These are phyloP conservation scores for Pestalotiopsis fici DNA, from an alignment of 2,329 filamentous ascomycete species.

Conservation along the genomic window DNA sequence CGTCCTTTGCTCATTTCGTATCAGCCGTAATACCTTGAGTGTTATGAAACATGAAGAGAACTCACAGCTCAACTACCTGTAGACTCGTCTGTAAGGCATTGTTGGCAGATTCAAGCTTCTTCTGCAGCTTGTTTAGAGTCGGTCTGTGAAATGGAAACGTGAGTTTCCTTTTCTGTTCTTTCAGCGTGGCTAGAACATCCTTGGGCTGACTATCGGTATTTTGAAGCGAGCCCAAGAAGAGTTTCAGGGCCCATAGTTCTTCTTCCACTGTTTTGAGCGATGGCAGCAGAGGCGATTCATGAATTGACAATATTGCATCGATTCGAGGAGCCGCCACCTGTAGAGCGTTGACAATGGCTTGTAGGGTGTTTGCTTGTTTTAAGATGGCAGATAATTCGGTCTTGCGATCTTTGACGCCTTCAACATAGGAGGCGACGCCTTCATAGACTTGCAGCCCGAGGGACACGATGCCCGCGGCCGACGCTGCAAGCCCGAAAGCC, in stretches of 20 bases:
- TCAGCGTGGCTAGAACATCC: not conserved
- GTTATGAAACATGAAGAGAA: not conserved
- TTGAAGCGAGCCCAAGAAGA: not conserved
- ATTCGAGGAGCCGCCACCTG: not conserved
- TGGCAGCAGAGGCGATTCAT: not conserved
- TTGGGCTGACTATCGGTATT: not conserved
- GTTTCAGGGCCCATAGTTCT: not conserved
- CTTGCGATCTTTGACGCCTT: not conserved
- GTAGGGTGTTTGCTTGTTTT: not conserved
- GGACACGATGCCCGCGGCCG: slow-evolving; percentile 2
- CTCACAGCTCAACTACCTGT: not conserved
- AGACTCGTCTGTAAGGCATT: not conserved
- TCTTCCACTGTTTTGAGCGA: not conserved
- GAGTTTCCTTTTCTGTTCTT: not conserved
- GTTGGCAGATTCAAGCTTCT: slow-evolving; percentile 1
- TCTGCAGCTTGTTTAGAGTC: not conserved
- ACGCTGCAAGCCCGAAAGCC: not conserved
- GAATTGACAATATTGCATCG: not conserved
- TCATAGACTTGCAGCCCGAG: not conserved
- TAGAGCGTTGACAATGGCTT: not conserved
- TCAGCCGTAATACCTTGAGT: not conserved
- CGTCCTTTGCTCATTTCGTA: not conserved
- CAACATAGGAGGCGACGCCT: not conserved
- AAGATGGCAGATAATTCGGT: not conserved
- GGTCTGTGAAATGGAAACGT: not conserved